phyloP scores from a whole-genome alignment of 805 yeast genomes.

The Kuraishia capsulata region DNA sequence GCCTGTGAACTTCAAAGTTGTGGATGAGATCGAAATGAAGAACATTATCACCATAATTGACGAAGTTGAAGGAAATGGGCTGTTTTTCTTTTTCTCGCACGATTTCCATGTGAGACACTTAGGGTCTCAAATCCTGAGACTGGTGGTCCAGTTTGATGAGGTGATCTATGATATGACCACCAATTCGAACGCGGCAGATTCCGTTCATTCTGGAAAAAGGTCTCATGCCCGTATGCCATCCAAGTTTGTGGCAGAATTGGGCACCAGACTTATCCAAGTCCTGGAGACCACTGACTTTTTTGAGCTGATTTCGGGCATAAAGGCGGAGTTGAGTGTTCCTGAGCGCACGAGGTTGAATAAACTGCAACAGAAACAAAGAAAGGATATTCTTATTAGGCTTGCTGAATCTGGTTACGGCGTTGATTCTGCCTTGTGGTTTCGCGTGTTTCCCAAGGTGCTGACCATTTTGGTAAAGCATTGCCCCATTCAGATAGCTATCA shows the following conservation, averaged over 20 bases:
- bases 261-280: conserved; percentile 67
- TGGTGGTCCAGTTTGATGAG: conserved; percentile 83
- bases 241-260: conserved; percentile 71
- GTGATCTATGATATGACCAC: conserved; percentile 48
- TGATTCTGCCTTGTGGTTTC: conserved; percentile 94
- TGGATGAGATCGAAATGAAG: conserved; percentile 68
- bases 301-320: conserved; percentile 45
- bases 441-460: conserved; percentile 71
- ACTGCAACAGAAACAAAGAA: conserved; percentile 45
- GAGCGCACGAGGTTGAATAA: conserved; percentile 68
- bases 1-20: conserved; percentile 10
- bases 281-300: conserved; percentile 63
- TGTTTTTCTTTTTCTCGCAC: conserved; percentile 85
- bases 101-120: conserved; percentile 65
- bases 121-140: conserved; percentile 65
- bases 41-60: conserved; percentile 79
- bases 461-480: conserved; percentile 67
- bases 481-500: conserved; percentile 90
- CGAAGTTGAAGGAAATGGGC: conserved; percentile 92
- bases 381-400: conserved; percentile 60
- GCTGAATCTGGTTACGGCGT: conserved; percentile 93
- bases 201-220: too few species aligned
- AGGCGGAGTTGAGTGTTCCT: conserved; percentile 54
- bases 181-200: conserved; percentile 6
- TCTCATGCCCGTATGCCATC: conserved; percentile 40